These are phyloP conservation scores for Ulmus americana DNA, from an alignment of 331 rosid genomes.

Conservation along the genomic window DNA sequence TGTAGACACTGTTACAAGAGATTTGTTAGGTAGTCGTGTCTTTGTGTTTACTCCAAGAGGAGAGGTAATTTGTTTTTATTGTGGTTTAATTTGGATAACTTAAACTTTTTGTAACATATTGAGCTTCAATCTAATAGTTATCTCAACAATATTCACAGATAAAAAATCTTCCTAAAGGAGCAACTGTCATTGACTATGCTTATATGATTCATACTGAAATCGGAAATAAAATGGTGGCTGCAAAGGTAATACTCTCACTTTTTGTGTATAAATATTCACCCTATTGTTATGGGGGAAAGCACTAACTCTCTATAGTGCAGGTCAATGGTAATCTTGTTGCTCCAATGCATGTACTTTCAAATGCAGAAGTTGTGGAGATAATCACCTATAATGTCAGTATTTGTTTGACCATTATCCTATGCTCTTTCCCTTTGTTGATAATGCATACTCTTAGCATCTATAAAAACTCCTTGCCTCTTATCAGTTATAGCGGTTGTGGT, in stretches of 20 bases:
- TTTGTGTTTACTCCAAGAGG: constrained; percentile 97
- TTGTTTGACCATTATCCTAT: constrained; percentile 11
- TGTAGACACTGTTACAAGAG: constrained; percentile 92
- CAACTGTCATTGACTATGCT: constrained; percentile 90
- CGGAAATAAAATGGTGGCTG: constrained; percentile 98
- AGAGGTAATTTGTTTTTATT: constrained; percentile 51
- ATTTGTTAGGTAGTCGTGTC: constrained; percentile 90
- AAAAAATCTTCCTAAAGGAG: constrained; percentile 91
- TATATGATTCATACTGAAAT: constrained; percentile 99
- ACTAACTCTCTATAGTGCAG: constrained; percentile 44
- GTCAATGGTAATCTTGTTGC: constrained; percentile 92
- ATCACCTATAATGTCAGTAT: constrained; percentile 75
- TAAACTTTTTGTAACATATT: too few relatives aligned
- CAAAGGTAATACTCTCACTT: constrained; percentile 56
- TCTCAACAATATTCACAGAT: constrained; percentile 43
- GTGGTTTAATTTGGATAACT: background rate
- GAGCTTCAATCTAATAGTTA: constrained; percentile 18
- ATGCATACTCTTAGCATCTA: constrained; percentile 15
- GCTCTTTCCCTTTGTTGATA: constrained; percentile 18
- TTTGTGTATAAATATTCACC: background rate
- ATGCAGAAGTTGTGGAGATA: constrained; percentile 99
- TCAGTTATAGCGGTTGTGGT: background rate
- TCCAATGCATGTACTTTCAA: constrained; percentile 76
- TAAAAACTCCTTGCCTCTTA: background rate
- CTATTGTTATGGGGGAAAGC: background rate